phyloP scores from a whole-genome alignment of 1,284 basidiomycete species.

The Cystobasidium slooffiae region DNA sequence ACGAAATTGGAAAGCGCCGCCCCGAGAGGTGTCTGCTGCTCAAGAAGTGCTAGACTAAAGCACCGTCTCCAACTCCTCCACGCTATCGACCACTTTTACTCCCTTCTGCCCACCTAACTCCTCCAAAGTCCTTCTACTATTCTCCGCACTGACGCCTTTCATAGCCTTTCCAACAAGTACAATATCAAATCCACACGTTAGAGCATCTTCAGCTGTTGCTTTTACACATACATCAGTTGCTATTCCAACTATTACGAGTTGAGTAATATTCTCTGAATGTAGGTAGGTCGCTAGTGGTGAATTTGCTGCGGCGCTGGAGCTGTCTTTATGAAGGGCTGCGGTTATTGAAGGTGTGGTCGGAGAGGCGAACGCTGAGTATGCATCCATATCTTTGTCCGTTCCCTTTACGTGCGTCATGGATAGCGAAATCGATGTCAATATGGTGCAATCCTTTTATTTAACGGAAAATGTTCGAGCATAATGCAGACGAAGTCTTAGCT shows the following conservation, averaged over 20 bases:
- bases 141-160: constrained; percentile 30
- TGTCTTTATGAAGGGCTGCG: background rate
- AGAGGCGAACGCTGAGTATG: constrained; percentile 63
- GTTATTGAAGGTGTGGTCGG: constrained; percentile 53
- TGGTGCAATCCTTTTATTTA: too few species aligned
- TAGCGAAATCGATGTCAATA: too few species aligned
- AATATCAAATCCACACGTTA: constrained; percentile 31
- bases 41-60: background rate
- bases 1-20: too few species aligned
- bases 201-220: constrained; percentile 57
- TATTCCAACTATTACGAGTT: constrained; percentile 65
- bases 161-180: constrained; percentile 35
- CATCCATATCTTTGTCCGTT: constrained; percentile 60
- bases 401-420: constrained; percentile 53
- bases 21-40: too few species aligned
- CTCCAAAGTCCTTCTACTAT: background rate
- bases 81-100: background rate
- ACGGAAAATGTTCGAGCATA: background rate
- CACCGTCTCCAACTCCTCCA: background rate
- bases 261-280: constrained; percentile 57
- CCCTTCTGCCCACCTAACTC: background rate
- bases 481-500: background rate
- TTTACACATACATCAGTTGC: constrained; percentile 69
- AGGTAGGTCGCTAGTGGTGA: constrained; percentile 58
- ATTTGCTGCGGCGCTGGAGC: constrained; percentile 55